These are phyloP conservation scores for Isabelozyma pseudorhagii DNA, from an alignment of 805 yeast genomes.

Conservation along the genomic window DNA sequence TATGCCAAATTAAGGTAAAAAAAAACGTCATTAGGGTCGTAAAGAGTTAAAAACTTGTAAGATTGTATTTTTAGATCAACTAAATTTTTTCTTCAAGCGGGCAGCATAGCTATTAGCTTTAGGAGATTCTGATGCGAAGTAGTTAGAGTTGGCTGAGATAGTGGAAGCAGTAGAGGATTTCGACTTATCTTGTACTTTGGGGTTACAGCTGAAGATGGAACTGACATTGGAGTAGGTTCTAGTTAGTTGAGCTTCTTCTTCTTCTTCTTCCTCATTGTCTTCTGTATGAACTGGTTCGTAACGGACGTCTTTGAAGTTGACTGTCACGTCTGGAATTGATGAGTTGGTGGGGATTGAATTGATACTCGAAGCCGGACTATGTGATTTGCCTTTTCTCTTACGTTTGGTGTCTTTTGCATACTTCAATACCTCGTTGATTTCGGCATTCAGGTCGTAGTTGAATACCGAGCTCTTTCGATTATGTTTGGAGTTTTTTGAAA, in stretches of 20 bases:
- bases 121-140: background rate
- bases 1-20: background rate
- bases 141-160: background rate
- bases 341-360: background rate
- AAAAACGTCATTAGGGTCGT: background rate
- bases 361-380: slow-evolving; percentile 1
- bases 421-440: slow-evolving; percentile 13
- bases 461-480: slow-evolving; percentile 5
- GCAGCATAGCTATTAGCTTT: background rate
- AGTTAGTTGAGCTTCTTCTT: slow-evolving; percentile 11
- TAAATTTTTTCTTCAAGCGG: slow-evolving; percentile 1
- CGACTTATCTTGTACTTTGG: background rate
- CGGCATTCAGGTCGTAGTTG: slow-evolving; percentile 10
- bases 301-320: background rate
- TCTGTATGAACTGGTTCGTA: background rate
- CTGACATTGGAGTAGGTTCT: slow-evolving; percentile 23
- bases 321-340: background rate
- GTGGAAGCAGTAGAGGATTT: background rate
- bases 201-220: slow-evolving; percentile 23
- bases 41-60: background rate
- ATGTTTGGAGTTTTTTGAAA: background rate
- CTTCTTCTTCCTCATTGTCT: slow-evolving; percentile 6
- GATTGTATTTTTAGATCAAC: background rate
- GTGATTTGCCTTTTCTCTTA: background rate
- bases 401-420: slow-evolving; percentile 8